A percentile compares a stretch with the other conserved stretches of the same genome.
Evolutionary conservation across 352 stramenopile genomes (phyloP).

Genomic region (Hyaloperonospora arabidopsidis): DNA sequence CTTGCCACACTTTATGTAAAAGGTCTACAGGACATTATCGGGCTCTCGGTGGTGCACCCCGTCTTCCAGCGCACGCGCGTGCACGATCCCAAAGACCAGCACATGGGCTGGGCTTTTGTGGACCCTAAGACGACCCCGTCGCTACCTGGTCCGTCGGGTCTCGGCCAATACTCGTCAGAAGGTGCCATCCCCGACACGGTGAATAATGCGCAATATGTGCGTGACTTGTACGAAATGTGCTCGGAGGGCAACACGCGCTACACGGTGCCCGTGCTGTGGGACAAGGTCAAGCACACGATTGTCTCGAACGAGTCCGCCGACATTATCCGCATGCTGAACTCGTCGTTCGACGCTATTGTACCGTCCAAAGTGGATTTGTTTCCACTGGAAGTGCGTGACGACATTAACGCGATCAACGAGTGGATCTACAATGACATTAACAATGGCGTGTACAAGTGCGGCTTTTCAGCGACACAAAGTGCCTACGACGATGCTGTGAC

Average conservation of each 20-base stretch:
- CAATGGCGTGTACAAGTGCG: conserved; percentile 90
- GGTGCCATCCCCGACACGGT: conserved; percentile 53
- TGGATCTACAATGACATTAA: conserved; percentile 91
- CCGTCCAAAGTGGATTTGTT: conserved; percentile 73
- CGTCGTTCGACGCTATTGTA: conserved; percentile 64
- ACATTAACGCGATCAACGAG: conserved; percentile 88
- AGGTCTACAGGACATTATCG: conserved; percentile 91
- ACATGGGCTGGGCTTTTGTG: conserved; percentile 80
- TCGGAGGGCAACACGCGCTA: conserved; percentile 72
- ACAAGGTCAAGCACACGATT: conserved; percentile 86
- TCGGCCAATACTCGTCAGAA: conserved; percentile 62
- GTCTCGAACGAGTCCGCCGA: conserved; percentile 92
- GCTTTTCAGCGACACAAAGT: conserved; percentile 82
- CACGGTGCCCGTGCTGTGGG: conserved; percentile 88
- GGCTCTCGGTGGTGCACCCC: conserved; percentile 86
- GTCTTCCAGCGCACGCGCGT: conserved; percentile 74
- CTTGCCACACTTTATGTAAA: conserved; percentile 89
- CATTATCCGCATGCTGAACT: conserved; percentile 90
- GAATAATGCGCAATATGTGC: conserved; percentile 57
- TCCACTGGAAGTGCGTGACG: conserved; percentile 53
- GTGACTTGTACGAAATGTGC: conserved; percentile 77
- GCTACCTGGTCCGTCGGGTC: conserved; percentile 53
- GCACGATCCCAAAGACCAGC: conserved; percentile 56
- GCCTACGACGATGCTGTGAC: conserved; percentile 82
- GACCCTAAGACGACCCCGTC: conserved; percentile 54